These are phyloP conservation scores for Boletus subcaerulescens DNA, from an alignment of 768 basidiomycete species.

Conservation along the genomic window DNA sequence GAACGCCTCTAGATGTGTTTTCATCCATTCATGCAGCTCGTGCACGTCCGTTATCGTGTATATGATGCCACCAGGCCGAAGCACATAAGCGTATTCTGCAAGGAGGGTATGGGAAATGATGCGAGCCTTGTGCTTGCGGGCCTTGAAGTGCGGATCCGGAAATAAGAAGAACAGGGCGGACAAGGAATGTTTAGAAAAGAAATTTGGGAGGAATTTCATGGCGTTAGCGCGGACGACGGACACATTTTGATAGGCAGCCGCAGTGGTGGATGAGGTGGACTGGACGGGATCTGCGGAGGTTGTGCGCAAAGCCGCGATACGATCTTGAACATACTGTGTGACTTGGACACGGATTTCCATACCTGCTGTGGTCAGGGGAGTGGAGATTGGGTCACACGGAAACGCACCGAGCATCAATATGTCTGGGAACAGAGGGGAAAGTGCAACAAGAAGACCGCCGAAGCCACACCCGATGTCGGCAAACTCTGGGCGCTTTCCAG, in stretches of 20 bases:
- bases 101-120: conserved; percentile 97
- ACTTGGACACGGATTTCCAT: conserved; percentile 98
- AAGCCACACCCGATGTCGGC: conserved; percentile 99
- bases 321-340: conserved; percentile 92
- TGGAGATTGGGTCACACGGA: background rate
- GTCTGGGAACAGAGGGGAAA: conserved; percentile 89
- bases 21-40: conserved; percentile 96
- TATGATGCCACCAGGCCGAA: conserved; percentile 89
- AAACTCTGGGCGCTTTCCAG: conserved; percentile 78
- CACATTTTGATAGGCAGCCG: conserved; percentile 75
- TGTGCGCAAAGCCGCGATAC: conserved; percentile 88
- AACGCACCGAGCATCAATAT: conserved; percentile 86
- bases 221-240: conserved; percentile 94
- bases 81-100: conserved; percentile 94
- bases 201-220: conserved; percentile 98
- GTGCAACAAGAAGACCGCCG: conserved; percentile 85
- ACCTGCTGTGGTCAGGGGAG: conserved; percentile 44
- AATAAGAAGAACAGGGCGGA: conserved; percentile 96
- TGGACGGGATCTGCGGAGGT: conserved; percentile 34
- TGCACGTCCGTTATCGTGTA: conserved; percentile 98
- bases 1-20: conserved; percentile 78
- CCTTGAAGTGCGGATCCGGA: conserved; percentile 98
- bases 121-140: conserved; percentile 96
- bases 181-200: conserved; percentile 87
- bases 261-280: conserved; percentile 23